Evolutionary conservation across 345 rosid species (phyloP).

Genomic region (Microthlaspi erraticum): DNA sequence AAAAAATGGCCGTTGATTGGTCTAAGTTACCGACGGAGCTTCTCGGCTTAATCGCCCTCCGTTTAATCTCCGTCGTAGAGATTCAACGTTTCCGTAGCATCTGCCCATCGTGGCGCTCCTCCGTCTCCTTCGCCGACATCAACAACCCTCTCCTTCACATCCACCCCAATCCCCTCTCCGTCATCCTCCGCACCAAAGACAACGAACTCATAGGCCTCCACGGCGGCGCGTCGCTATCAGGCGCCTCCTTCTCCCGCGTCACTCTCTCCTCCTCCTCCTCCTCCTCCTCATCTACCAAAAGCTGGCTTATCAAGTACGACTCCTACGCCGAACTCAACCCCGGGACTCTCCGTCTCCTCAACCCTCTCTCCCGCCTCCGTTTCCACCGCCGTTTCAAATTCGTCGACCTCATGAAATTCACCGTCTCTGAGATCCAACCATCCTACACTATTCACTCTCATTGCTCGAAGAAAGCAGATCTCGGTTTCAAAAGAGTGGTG

Average conservation of each 20-base stretch:
- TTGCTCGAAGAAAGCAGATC: neutral
- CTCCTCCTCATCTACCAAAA: too few relatives aligned
- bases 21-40: constrained; percentile 2
- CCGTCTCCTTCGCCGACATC: neutral
- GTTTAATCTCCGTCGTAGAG: neutral
- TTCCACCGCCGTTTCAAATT: too few relatives aligned
- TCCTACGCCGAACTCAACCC: too few relatives aligned
- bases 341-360: too few relatives aligned
- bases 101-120: constrained; percentile 25
- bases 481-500: neutral
- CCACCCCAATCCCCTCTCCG: neutral
- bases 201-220: too few relatives aligned
- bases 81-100: constrained; percentile 6
- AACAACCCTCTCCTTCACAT: neutral
- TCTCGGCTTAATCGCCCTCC: neutral
- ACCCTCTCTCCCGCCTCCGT: too few relatives aligned
- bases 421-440: neutral
- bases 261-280: too few relatives aligned
- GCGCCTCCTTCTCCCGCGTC: too few relatives aligned
- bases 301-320: too few relatives aligned
- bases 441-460: neutral
- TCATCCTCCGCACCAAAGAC: too few relatives aligned
- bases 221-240: too few relatives aligned
- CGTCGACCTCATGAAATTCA: too few relatives aligned
- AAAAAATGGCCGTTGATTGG: constrained; percentile 2